These are phyloP conservation scores for Tetrapisispora taiwanensis DNA, from an alignment of 805 yeast genomes.

Conservation along the genomic window DNA sequence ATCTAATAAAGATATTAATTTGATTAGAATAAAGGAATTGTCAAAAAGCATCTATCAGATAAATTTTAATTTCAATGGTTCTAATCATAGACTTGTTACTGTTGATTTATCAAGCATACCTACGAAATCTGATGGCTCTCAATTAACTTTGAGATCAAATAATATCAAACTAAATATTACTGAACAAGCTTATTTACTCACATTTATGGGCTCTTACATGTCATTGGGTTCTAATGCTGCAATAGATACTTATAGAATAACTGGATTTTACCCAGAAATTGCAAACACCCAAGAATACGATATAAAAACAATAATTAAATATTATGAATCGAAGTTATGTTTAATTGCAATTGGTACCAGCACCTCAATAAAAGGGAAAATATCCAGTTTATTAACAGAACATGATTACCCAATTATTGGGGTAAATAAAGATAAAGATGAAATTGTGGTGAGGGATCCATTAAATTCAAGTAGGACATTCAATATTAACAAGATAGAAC, in stretches of 20 bases:
- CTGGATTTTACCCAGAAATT: slow-evolving; percentile 70
- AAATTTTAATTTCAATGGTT: slow-evolving; percentile 20
- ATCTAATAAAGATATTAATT: slow-evolving; percentile 16
- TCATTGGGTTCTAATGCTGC: slow-evolving; percentile 70
- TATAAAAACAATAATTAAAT: slow-evolving; percentile 16
- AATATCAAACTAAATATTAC: slow-evolving; percentile 30
- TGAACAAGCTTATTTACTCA: slow-evolving; percentile 64
- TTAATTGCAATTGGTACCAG: slow-evolving; percentile 66
- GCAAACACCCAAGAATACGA: slow-evolving; percentile 28
- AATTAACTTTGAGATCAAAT: slow-evolving; percentile 10
- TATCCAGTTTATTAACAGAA: slow-evolving; percentile 36
- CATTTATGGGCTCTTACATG: slow-evolving; percentile 48
- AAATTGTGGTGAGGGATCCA: slow-evolving; percentile 37
- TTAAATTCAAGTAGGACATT: slow-evolving; percentile 7
- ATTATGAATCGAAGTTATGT: slow-evolving; percentile 20
- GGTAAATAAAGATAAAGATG: slow-evolving; percentile 17
- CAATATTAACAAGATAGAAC: slow-evolving; percentile 12
- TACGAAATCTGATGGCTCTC: slow-evolving; percentile 8
- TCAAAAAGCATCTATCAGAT: slow-evolving; percentile 10
- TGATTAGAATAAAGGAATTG: slow-evolving; percentile 10
- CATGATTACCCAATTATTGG: slow-evolving; percentile 64
- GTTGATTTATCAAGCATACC: slow-evolving; percentile 17
- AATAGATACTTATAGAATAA: slow-evolving; percentile 50
- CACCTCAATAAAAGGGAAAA: slow-evolving; percentile 15
- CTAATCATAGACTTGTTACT: slow-evolving; percentile 20